These are phyloP conservation scores for Candida boidinii DNA, from an alignment of 805 yeast species.

Conservation along the genomic window DNA sequence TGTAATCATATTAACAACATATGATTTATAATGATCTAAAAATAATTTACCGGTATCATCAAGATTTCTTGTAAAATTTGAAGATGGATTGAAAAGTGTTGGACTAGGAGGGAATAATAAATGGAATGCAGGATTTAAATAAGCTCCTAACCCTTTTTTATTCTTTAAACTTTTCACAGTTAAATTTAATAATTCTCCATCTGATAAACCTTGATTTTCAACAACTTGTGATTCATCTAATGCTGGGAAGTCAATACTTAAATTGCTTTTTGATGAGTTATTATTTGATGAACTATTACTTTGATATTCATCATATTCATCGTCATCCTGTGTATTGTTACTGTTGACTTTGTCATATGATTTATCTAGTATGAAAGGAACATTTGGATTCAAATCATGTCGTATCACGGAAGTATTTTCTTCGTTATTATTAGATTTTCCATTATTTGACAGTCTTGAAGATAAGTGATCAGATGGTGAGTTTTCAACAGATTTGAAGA, in stretches of 20 bases:
- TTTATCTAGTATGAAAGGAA: no score
- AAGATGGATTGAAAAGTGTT: slow-evolving; percentile 12
- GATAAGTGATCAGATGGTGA: no score
- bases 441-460: no score
- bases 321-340: no score
- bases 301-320: slow-evolving; percentile 11
- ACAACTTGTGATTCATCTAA: slow-evolving; percentile 28
- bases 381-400: no score
- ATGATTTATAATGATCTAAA: slow-evolving; percentile 41
- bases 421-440: no score
- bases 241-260: slow-evolving; percentile 12
- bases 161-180: slow-evolving; percentile 10
- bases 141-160: slow-evolving; percentile 11
- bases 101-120: slow-evolving; percentile 14
- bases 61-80: slow-evolving; percentile 18
- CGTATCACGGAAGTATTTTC: no score
- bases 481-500: no score
- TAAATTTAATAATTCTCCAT: slow-evolving; percentile 14
- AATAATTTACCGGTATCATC: slow-evolving; percentile 36
- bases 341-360: no score
- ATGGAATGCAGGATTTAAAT: slow-evolving; percentile 19
- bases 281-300: neutral
- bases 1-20: slow-evolving; percentile 31
- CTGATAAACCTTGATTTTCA: slow-evolving; percentile 20
- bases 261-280: no score